Evolutionary conservation across 1,284 basidiomycete species (phyloP).

Genomic region (Cutaneotrichosporon sp.): DNA sequence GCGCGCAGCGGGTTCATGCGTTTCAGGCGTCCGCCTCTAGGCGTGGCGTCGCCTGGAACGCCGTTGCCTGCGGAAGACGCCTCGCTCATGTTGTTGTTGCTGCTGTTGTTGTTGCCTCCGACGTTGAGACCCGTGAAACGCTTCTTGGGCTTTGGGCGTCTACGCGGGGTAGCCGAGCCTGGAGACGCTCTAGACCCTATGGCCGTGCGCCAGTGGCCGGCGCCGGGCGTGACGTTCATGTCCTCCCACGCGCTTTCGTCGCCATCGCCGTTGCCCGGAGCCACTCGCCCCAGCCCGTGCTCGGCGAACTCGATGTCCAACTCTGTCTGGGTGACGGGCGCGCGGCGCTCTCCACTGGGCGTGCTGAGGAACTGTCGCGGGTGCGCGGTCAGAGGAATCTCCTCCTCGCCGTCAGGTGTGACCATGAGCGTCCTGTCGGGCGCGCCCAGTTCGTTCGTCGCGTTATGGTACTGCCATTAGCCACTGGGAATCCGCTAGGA

Average conservation of each 20-base stretch:
- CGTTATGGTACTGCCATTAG: conserved; percentile 7
- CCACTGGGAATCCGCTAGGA: background rate
- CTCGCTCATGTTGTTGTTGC: background rate
- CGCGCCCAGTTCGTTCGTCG: background rate
- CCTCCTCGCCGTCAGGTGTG: conserved; percentile 32
- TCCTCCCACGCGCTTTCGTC: background rate
- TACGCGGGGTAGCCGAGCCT: background rate
- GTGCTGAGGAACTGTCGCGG: background rate
- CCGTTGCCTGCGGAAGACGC: background rate
- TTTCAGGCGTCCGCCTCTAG: background rate
- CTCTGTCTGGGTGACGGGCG: background rate
- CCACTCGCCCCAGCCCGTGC: background rate
- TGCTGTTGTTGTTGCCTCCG: background rate
- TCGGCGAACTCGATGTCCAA: background rate
- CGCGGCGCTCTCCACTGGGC: background rate
- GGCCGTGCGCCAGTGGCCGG: background rate
- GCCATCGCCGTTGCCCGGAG: background rate
- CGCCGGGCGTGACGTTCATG: background rate
- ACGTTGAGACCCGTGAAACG: background rate
- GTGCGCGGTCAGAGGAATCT: conserved; percentile 21
- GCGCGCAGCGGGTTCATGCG: conserved; percentile 1
- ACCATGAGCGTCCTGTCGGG: conserved; percentile 27
- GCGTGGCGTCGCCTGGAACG: background rate
- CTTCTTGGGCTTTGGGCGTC: background rate
- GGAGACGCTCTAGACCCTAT: background rate